Conservation (phyloP, 345 rosid genomes). For the Salix viminalis region DNA sequence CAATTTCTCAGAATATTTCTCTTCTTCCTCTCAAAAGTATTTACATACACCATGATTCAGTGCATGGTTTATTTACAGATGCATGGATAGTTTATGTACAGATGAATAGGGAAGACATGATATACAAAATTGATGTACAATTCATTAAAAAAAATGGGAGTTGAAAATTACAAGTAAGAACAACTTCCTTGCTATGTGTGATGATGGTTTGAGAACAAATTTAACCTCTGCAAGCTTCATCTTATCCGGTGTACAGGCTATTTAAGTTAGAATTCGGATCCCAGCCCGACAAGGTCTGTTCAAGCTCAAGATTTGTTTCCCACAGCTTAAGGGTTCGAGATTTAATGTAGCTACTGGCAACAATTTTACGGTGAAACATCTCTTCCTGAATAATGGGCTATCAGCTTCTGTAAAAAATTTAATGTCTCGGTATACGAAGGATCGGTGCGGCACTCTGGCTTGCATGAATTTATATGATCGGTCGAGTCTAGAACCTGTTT, state of each 20-base stretch:
- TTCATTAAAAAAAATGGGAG: background rate
- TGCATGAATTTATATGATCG: conserved; percentile 96
- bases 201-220: background rate
- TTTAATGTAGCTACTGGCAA: background rate
- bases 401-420: conserved; percentile 62
- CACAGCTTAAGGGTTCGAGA: background rate
- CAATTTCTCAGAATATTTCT: background rate
- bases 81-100: background rate
- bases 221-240: background rate
- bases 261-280: background rate
- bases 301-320: background rate
- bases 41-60: conserved; percentile 1
- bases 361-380: conserved; percentile 1
- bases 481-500: conserved; percentile 87
- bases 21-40: background rate
- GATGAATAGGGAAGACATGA: background rate
- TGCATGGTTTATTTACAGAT: conserved; percentile 4
- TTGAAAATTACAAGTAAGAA: background rate
- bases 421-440: conserved; percentile 75
- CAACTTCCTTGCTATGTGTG: background rate
- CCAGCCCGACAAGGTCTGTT: background rate
- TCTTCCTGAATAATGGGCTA: conserved; percentile 34
- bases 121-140: conserved; percentile 8
- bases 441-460: conserved; percentile 73
- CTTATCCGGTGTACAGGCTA: background rate